Evolutionary conservation across 1,139 yeast genomes (phyloP).

Genomic region (Hyphopichia khmerensis): DNA sequence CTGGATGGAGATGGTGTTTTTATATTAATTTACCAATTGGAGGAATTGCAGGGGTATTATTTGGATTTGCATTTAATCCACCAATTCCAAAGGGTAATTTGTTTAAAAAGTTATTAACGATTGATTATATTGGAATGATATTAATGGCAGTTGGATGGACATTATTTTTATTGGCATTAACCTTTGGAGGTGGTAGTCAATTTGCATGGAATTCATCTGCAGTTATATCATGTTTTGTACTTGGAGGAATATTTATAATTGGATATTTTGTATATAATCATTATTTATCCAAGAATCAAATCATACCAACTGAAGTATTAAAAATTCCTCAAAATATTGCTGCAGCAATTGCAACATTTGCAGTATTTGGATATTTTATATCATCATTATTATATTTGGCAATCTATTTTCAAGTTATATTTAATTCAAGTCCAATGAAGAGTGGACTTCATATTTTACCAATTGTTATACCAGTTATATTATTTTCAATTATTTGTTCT

Average conservation of each 20-base stretch:
- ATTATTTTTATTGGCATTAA: conserved; percentile 46
- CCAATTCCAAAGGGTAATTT: conserved; percentile 13
- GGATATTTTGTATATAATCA: conserved; percentile 10
- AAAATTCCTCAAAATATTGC: conserved; percentile 5
- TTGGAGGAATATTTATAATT: conserved; percentile 17
- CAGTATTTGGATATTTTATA: conserved; percentile 21
- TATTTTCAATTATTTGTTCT: conserved; percentile 30
- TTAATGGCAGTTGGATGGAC: conserved; percentile 42
- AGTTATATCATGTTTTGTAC: conserved; percentile 10
- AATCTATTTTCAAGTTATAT: conserved; percentile 40
- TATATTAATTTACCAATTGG: conserved; percentile 50
- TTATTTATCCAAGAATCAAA: conserved; percentile 9
- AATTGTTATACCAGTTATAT: conserved; percentile 31
- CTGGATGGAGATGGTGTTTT: conserved; percentile 80
- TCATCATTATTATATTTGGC: conserved; percentile 24
- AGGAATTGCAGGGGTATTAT: conserved; percentile 15
- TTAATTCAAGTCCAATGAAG: conserved; percentile 30
- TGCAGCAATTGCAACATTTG: conserved; percentile 11
- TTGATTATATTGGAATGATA: conserved; percentile 51
- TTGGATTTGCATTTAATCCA: conserved; percentile 15
- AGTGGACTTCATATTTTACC: conserved; percentile 42
- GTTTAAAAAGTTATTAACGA: conserved; percentile 14
- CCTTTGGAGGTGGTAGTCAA: conserved; percentile 48
- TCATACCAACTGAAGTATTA: conserved; percentile 15
- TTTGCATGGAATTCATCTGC: conserved; percentile 12